These are phyloP conservation scores for Phoenix roebelenii DNA, from an alignment of 176 grass and related monocot genomes.

Conservation along the genomic window DNA sequence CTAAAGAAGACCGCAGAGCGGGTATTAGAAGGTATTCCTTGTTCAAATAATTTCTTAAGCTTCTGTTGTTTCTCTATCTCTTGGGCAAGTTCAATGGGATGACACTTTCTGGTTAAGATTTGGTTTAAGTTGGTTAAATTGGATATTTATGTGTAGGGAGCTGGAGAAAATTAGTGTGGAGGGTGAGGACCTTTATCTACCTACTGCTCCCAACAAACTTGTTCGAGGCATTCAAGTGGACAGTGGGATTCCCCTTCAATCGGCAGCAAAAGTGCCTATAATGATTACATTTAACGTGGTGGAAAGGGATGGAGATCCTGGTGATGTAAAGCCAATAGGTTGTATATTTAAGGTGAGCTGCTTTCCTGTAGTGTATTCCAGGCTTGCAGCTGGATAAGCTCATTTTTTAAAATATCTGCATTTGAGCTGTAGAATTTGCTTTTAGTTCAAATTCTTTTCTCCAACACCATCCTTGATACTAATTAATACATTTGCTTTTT, in stretches of 20 bases:
- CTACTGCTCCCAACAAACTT: constrained; percentile 92
- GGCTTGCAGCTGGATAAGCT: too few relatives aligned
- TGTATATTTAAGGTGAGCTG: constrained; percentile 94
- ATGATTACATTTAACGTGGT: constrained; percentile 99
- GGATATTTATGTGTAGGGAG: constrained; percentile 50
- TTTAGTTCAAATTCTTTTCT: too few relatives aligned
- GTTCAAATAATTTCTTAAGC: neutral
- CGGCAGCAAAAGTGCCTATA: constrained; percentile 99
- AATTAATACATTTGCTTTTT: too few relatives aligned
- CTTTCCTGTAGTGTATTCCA: neutral
- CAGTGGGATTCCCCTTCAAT: constrained; percentile 96
- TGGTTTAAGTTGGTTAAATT: constrained; percentile 2
- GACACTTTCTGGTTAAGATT: too few relatives aligned
- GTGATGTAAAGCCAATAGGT: constrained; percentile 84
- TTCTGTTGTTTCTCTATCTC: neutral
- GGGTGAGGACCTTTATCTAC: constrained; percentile 92
- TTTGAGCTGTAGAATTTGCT: too few relatives aligned
- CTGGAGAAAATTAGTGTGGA: constrained; percentile 82
- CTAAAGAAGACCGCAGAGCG: constrained; percentile 87
- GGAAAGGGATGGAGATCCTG: constrained; percentile 78
- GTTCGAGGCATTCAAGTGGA: constrained; percentile 88
- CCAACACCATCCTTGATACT: too few relatives aligned
- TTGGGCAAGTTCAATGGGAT: too few relatives aligned
- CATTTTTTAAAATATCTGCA: too few relatives aligned
- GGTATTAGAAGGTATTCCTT: constrained; percentile 73